Evolutionary conservation across 768 basidiomycete genomes (phyloP).

Genomic region (Heimioporus sp.): DNA sequence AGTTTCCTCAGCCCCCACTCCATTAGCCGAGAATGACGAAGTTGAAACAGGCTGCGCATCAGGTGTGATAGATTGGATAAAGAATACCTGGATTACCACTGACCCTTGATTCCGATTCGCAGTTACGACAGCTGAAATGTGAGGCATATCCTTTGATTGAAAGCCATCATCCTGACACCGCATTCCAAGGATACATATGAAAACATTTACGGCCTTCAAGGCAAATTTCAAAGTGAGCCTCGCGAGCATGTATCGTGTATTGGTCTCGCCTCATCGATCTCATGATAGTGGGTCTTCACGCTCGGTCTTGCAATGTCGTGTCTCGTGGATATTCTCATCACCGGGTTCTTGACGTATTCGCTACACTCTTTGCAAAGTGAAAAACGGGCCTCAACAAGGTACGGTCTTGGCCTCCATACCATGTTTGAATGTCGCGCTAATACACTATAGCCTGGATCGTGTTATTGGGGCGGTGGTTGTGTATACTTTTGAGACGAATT

Average conservation of each 20-base stretch:
- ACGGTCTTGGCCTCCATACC: neutral
- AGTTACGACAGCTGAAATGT: slow-evolving; percentile 34
- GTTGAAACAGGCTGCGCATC: slow-evolving; percentile 34
- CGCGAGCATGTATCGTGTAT: neutral
- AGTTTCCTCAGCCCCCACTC: slow-evolving; percentile 2
- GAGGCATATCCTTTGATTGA: neutral
- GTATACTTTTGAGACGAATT: slow-evolving; percentile 54
- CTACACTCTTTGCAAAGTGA: slow-evolving; percentile 39
- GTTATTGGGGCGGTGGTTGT: slow-evolving; percentile 47
- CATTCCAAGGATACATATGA: slow-evolving; percentile 23
- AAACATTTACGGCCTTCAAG: slow-evolving; percentile 25
- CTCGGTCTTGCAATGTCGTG: slow-evolving; percentile 49
- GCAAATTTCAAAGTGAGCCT: slow-evolving; percentile 19
- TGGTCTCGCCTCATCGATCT: slow-evolving; percentile 1
- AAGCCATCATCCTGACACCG: neutral
- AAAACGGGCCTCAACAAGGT: slow-evolving; percentile 41
- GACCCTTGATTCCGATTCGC: slow-evolving; percentile 10
- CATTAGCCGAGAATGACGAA: neutral
- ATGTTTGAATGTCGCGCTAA: neutral
- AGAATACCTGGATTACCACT: slow-evolving; percentile 8
- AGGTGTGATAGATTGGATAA: slow-evolving; percentile 13
- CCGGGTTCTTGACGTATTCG: slow-evolving; percentile 42
- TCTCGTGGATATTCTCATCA: slow-evolving; percentile 49
- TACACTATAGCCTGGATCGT: slow-evolving; percentile 39
- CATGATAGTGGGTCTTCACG: slow-evolving; percentile 48